Conservation (phyloP, 805 yeast genomes). For the Lachancea nothofagi region DNA sequence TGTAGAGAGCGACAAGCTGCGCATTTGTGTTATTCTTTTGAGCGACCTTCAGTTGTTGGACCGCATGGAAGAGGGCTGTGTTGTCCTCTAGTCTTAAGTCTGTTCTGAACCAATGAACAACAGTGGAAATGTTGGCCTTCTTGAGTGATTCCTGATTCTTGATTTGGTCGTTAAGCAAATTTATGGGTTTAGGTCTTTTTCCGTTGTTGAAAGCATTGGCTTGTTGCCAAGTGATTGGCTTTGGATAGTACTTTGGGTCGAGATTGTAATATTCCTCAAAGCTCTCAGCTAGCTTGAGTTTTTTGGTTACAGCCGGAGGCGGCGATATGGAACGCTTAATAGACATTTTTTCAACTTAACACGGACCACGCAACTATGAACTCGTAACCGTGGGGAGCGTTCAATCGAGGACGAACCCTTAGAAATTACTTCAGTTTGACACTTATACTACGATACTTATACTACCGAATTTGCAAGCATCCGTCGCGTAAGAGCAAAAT, state of each 20-base stretch:
- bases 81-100: conserved; percentile 46
- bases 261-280: conserved; percentile 15
- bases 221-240: conserved; percentile 15
- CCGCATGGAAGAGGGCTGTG: conserved; percentile 36
- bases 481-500: no score
- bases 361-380: neutral
- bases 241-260: conserved; percentile 16
- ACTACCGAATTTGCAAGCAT: no score
- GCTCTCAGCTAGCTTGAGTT: conserved; percentile 10
- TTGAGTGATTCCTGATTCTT: conserved; percentile 1
- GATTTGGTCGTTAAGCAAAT: conserved; percentile 11
- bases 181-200: conserved; percentile 16
- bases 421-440: no score
- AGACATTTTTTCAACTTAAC: neutral
- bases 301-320: conserved; percentile 4
- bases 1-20: conserved; percentile 39
- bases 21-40: conserved; percentile 15
- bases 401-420: neutral
- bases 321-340: conserved; percentile 7
- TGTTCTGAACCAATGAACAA: conserved; percentile 44
- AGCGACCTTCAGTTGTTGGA: conserved; percentile 28
- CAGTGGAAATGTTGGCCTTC: conserved; percentile 9
- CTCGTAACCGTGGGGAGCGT: neutral
- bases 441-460: no score
- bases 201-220: conserved; percentile 21